These are phyloP conservation scores for Cladosporium sphaerospermum DNA, from an alignment of 2,329 filamentous ascomycete genomes.

Conservation along the genomic window DNA sequence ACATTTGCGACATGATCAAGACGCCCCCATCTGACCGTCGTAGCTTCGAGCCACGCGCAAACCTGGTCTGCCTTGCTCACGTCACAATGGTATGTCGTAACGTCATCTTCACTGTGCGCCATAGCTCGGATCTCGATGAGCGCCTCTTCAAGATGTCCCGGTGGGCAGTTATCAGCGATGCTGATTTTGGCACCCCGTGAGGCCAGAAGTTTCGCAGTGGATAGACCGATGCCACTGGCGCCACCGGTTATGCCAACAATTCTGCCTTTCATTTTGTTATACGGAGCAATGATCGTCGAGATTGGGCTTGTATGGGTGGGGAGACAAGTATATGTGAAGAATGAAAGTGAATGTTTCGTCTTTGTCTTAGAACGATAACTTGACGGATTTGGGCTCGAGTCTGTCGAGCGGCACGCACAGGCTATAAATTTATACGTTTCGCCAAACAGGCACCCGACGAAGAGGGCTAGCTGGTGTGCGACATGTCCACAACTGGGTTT, in stretches of 20 bases:
- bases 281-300: too few species aligned
- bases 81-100: conserved; percentile 17
- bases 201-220: conserved; percentile 41
- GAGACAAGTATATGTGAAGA: too few species aligned
- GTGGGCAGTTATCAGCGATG: conserved; percentile 40
- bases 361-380: too few species aligned
- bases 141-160: conserved; percentile 27
- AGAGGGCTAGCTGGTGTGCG: too few species aligned
- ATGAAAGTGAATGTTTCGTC: too few species aligned
- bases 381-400: too few species aligned
- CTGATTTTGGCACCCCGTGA: conserved; percentile 40
- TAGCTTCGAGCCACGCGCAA: conserved; percentile 26
- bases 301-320: too few species aligned
- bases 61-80: conserved; percentile 22
- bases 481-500: too few species aligned
- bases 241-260: conserved; percentile 46
- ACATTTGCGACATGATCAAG: conserved; percentile 38
- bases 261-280: conserved; percentile 27
- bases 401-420: too few species aligned
- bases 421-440: too few species aligned
- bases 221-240: conserved; percentile 44
- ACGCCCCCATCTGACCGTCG: conserved; percentile 25
- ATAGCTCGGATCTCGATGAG: conserved; percentile 11
- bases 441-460: too few species aligned
- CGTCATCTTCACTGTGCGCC: background rate